Base-by-base conservation (phyloP, 2,329 filamentous ascomycete species). In the Scedosporium boydii region DNA sequence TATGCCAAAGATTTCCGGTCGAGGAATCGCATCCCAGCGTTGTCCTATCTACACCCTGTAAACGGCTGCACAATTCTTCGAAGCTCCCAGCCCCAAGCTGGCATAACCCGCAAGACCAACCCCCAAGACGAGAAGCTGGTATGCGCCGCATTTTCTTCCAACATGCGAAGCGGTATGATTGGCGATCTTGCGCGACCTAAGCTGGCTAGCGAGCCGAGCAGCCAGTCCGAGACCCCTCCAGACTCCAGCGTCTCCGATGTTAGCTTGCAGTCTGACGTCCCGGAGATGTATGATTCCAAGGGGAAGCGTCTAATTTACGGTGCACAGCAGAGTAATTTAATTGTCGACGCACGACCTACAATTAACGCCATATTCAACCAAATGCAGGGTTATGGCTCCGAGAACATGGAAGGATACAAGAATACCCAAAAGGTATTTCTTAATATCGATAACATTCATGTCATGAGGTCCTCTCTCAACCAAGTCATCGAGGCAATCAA, bases 1-100 rank as follows among this genome's bases (percentile, higher is more conserved):
- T 96, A 99, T 71, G 95, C 93, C 27, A 89, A 87, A 64, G 85
- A 87, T 65, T 98, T 96, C 75, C 89, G 95, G 60, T 98, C 95
- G 0, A 86, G 93, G 64, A 87, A 88, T 66, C 87, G 95, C 64
- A 93, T 99, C 73, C 95, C 95, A 1, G 89, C 87, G 3, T 78
- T 99, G 46, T 92, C 92, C 23, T 99, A 99, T 74, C 85, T 97
- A n/a, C 95, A 99, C 73, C 91, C 91, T 0, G 82, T 97, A 69
- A 99, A 98, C 73, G 96, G 96, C 72, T 98, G 95, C 74, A 95
- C 93, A 26, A 96, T 99, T 66, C 97, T 93, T 1, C 84, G 95
- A 71, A 96, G 92, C 71, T 96, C 93, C 3, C 95, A 99, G 72
- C 95, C 95, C 0, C 80, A 93, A 63, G 89, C 93, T 1, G 95